phyloP scores from a whole-genome alignment of 768 basidiomycete genomes.

The Hypholoma sublateritium region DNA sequence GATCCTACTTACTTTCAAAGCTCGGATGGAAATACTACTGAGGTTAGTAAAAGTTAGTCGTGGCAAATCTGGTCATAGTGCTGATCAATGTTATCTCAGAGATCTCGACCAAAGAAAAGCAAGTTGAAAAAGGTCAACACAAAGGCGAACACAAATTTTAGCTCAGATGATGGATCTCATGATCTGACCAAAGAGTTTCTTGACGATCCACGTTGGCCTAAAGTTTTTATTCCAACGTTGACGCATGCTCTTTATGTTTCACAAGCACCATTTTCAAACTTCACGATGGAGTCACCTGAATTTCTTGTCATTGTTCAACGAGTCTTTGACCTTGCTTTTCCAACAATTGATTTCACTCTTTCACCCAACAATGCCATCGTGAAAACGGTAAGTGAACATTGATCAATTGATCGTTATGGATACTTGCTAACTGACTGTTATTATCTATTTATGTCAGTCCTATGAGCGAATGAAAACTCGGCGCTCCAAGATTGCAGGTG shows the following conservation, averaged over 20 bases:
- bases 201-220: neutral
- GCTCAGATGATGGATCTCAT: neutral
- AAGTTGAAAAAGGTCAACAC: neutral
- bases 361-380: neutral
- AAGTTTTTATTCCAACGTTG: neutral
- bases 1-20: no score
- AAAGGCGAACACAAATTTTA: neutral
- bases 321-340: neutral
- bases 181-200: neutral
- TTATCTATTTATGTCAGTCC: neutral
- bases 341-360: neutral
- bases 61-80: no score
- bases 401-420: neutral
- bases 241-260: neutral
- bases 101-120: no score
- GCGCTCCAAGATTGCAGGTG: neutral
- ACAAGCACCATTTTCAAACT: neutral
- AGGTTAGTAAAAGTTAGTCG: no score
- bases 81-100: no score
- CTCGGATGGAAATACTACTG: no score
- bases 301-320: neutral
- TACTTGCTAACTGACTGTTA: neutral
- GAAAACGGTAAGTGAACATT: neutral
- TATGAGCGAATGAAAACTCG: neutral
- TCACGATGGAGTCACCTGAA: neutral